phyloP scores from a whole-genome alignment of 192 early-diverging fungal species.

The Backusella parvicylindrica region DNA sequence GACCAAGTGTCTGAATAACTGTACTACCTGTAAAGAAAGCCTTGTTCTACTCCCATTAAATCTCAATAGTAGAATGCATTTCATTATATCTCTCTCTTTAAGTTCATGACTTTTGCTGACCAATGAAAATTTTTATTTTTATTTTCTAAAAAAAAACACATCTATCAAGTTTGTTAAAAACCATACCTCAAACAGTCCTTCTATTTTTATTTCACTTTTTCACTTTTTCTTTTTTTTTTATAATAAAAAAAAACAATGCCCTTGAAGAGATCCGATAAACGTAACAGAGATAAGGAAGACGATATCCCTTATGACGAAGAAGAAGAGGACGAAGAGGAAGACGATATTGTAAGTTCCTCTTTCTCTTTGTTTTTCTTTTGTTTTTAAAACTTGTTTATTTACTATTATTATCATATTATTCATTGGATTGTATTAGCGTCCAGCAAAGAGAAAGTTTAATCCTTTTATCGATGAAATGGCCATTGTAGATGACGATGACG shows the following conservation, averaged over 20 bases:
- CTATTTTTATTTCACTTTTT: background rate
- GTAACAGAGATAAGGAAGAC: constrained; percentile 25
- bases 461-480: constrained; percentile 63
- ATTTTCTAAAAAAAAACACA: no score
- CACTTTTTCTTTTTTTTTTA: background rate
- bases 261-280: constrained; percentile 12
- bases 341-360: constrained; percentile 33
- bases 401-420: background rate
- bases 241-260: background rate
- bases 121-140: constrained; percentile 4
- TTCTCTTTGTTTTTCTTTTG: background rate
- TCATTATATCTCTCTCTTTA: background rate
- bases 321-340: constrained; percentile 46
- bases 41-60: no score
- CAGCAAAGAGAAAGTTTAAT: constrained; percentile 40
- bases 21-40: no score
- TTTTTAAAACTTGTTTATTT: constrained; percentile 9
- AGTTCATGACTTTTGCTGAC: background rate
- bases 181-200: background rate
- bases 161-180: background rate
- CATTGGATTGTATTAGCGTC: constrained; percentile 33
- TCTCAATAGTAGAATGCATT: background rate
- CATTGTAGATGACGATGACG: constrained; percentile 68
- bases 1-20: no score
- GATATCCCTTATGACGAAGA: constrained; percentile 52